phyloP scores from a whole-genome alignment of 345 rosid genomes.

The Nephelium lappaceum region DNA sequence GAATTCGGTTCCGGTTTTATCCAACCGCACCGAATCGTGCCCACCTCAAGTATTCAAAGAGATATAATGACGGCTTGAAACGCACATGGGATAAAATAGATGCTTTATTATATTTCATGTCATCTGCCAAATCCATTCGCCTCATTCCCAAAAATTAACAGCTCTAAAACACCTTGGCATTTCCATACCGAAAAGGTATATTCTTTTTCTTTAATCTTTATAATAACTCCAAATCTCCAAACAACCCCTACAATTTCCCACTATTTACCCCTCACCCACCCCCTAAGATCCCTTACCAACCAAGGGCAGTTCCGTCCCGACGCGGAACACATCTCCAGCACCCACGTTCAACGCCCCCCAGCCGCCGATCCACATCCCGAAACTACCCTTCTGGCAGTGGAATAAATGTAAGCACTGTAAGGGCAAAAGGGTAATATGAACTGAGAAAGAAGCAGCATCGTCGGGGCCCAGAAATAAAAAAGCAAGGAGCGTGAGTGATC shows the following conservation, averaged over 20 bases:
- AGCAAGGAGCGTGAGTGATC: constrained; percentile 48
- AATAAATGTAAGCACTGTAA: constrained; percentile 19
- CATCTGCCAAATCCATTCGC: constrained; percentile 7
- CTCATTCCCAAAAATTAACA: constrained; percentile 31
- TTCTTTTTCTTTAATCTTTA: not conserved
- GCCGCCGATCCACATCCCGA: constrained; percentile 26
- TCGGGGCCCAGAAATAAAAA: constrained; percentile 32
- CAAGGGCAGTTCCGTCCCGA: constrained; percentile 30
- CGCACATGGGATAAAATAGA: constrained; percentile 44
- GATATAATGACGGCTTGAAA: not conserved
- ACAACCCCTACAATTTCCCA: not conserved
- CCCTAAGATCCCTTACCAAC: constrained; percentile 18
- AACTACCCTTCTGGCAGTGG: constrained; percentile 13
- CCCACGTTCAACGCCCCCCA: constrained; percentile 21
- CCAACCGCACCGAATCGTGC: no score
- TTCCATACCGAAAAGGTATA: constrained; percentile 6
- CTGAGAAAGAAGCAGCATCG: not conserved
- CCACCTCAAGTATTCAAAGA: no score
- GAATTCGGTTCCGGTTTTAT: no score
- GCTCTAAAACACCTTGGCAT: constrained; percentile 35
- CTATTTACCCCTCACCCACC: constrained; percentile 3
- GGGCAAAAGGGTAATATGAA: constrained; percentile 34
- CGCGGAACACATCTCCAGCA: not conserved
- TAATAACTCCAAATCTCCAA: not conserved
- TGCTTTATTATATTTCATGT: constrained; percentile 25